phyloP scores from a whole-genome alignment of 2,329 filamentous ascomycete genomes.

The Xylaria digitata region DNA sequence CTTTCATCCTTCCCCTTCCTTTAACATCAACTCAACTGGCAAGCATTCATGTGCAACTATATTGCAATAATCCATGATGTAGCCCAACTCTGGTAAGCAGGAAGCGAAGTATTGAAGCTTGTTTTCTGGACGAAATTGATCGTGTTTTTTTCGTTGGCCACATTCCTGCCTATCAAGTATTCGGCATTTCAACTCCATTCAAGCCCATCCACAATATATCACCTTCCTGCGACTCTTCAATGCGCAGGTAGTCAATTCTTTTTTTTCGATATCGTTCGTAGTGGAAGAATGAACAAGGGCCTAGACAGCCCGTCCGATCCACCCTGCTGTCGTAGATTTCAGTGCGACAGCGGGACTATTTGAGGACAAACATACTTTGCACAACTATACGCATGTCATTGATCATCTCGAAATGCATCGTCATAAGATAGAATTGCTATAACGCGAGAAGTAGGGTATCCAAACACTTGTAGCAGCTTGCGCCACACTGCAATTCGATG shows the following conservation, averaged over 20 bases:
- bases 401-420: neutral
- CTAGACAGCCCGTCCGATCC: constrained; percentile 76
- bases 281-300: constrained; percentile 72
- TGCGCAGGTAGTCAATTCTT: constrained; percentile 69
- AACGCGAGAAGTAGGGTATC: constrained; percentile 8
- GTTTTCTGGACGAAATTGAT: neutral
- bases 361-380: constrained; percentile 66
- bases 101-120: neutral
- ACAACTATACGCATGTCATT: neutral
- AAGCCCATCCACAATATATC: constrained; percentile 66
- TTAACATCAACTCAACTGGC: constrained; percentile 13
- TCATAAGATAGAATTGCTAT: neutral
- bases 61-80: constrained; percentile 1
- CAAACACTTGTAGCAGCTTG: neutral
- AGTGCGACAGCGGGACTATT: constrained; percentile 72
- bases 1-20: neutral
- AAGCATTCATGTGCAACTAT: neutral
- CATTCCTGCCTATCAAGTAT: neutral
- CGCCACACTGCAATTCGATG: neutral
- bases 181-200: constrained; percentile 15
- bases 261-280: constrained; percentile 59
- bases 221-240: constrained; percentile 67
- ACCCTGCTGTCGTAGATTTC: constrained; percentile 69
- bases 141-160: neutral
- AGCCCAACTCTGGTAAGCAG: constrained; percentile 9